Base-by-base conservation (phyloP, 495 filamentous ascomycete genomes). In the Darksidea phi region DNA sequence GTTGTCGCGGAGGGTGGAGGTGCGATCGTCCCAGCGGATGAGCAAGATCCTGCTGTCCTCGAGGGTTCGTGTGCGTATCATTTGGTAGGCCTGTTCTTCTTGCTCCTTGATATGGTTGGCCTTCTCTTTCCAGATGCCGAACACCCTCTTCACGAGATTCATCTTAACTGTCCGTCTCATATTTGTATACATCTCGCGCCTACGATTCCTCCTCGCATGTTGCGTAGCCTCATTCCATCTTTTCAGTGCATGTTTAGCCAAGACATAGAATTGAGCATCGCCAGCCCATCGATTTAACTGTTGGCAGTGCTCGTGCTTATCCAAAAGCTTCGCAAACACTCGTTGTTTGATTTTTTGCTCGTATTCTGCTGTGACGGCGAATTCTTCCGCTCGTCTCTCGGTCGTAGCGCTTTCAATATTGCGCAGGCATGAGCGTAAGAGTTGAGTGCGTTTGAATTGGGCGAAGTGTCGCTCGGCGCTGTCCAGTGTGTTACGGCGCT, bases 241-340 rank as follows among this genome's bases (percentile, higher is more conserved):
- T 53, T 81, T 84, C 23, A 86, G 57, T n/a, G 72, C 69, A 58
- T 75, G 77, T 15, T 77, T 82, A 28, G 79, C 75, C 21, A 79
- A 54, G 57, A 87, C 83, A 63, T 85, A 90, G 50, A 82, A 88
- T 10, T 74, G 63, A 10, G 84, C 84, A 69, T 85, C 75, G 8
- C 65, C 63, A 18, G 85, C 77, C 80, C 80, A 81, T 8, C 66
- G 73, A 38, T 83, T 73, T 24, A 88, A 71, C 54, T 82, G 74
- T 41, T 68, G 57, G 2, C 80, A 62, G 64, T 83, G 76, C 15
- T 76, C 68, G 23, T 71, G 63, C 38, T 78, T 80, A 6, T 76
- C 72, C 18, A 56, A 64, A 79, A 83, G 83, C 25, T 74, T 73
- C 1, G 72, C 71, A 10, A 89, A 62, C 13, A 75, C 74, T 61